Evolutionary conservation across 2,329 filamentous ascomycete genomes (phyloP), one percentile per base, ranked within the genome.

Genomic region (Phoma sp.): DNA sequence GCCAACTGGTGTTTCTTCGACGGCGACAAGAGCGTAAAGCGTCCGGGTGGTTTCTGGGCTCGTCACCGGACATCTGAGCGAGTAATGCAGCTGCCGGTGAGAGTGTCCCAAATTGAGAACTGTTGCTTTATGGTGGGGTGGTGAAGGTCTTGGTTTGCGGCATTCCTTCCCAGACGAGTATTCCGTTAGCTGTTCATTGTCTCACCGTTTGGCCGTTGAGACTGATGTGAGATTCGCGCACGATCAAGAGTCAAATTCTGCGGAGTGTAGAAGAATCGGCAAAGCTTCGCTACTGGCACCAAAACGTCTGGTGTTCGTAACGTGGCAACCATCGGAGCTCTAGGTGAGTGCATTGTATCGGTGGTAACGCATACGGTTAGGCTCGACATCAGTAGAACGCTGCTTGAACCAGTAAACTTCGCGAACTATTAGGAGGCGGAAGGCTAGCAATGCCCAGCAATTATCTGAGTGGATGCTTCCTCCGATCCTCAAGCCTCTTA

Each of bases 1-100:
- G 25, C 51, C 51, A 48, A 43, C 35, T 51, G 37, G 41, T 52
- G 52, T 43, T 54, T 58, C 51, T 59, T 61, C 50, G 50, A 41
- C 53, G 51, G 45, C 48, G 57, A 67, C 61, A 66, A 64, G 62
- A 62, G 56, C 40, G 43, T 51, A 41, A 55, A 55, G 48, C 55
- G 47, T 56, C 54, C 49, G 38, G 21, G 53, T 43, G 19, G 39
- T 53, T 43, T 50, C 50, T 53, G 51, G 47, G 53, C 49, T 46
- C 37, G 54, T 58, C 61, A 61, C 43, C 53, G 39, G 57, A 50
- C 41, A 43, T 51, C 31, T 33, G 31, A 55, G 32, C 48, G 52
- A 64, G 49, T 57, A 52, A 47, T 50, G 50, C 44, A 57, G 49
- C 25, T 53, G 46, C 44, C 52, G 52, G 49, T 51, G 48, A 54